Percentiles rank a stretch among this genome's conserved stretches.
These are phyloP conservation scores for Peronospora destructor DNA, from an alignment of 352 stramenopile species.

Conservation along the genomic window DNA sequence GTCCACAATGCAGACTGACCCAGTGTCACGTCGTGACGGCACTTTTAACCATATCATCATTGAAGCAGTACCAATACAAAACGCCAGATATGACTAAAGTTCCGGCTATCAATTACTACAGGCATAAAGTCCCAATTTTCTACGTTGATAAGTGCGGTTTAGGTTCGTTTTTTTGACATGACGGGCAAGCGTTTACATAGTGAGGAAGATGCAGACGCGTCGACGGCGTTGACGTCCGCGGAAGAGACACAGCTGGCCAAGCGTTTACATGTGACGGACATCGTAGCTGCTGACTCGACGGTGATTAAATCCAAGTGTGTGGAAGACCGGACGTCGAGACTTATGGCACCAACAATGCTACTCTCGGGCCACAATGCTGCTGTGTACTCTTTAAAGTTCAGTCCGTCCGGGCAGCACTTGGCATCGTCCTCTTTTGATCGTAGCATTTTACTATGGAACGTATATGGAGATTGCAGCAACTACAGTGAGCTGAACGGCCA, in stretches of 20 bases:
- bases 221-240: slow-evolving; percentile 24
- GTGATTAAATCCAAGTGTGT: slow-evolving; percentile 50
- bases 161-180: slow-evolving; percentile 11
- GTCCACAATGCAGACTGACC: too few species aligned
- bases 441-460: slow-evolving; percentile 86
- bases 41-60: too few species aligned
- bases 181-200: slow-evolving; percentile 25
- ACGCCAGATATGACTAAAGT: too few species aligned
- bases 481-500: slow-evolving; percentile 91
- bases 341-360: slow-evolving; percentile 70
- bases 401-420: slow-evolving; percentile 57
- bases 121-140: neutral
- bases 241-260: slow-evolving; percentile 45
- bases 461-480: slow-evolving; percentile 88
- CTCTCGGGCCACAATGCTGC: slow-evolving; percentile 68
- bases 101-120: neutral
- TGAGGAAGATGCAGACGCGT: slow-evolving; percentile 12
- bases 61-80: too few species aligned
- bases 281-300: slow-evolving; percentile 58
- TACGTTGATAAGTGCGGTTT: neutral
- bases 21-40: too few species aligned
- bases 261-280: slow-evolving; percentile 59
- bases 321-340: slow-evolving; percentile 54
- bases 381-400: slow-evolving; percentile 79
- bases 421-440: slow-evolving; percentile 70